These are phyloP conservation scores for Amauroascus niger DNA, from an alignment of 2,329 filamentous ascomycete species.

Conservation along the genomic window DNA sequence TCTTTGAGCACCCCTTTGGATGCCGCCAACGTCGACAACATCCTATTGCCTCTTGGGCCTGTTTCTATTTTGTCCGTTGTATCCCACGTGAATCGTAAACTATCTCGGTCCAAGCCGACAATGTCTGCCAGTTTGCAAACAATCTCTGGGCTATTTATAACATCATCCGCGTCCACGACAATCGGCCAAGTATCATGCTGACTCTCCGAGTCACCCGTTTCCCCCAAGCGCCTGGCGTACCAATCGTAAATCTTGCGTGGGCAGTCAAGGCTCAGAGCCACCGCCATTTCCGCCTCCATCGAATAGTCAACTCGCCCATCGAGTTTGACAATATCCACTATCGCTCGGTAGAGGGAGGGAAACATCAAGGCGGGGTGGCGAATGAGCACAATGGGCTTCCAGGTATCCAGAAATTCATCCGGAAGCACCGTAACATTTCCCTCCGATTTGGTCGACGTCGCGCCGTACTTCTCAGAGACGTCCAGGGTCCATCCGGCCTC, in stretches of 20 bases:
- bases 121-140: conserved; percentile 24
- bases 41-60: not conserved
- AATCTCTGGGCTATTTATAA: conserved; percentile 29
- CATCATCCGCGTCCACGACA: conserved; percentile 33
- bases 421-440: conserved; percentile 30
- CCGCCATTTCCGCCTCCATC: conserved; percentile 10
- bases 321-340: conserved; percentile 16
- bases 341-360: conserved; percentile 31
- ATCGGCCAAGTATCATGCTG: conserved; percentile 19
- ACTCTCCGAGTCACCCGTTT: conserved; percentile 3
- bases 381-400: conserved; percentile 30
- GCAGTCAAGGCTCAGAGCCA: conserved; percentile 26
- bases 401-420: conserved; percentile 29
- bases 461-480: conserved; percentile 10
- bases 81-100: conserved; percentile 29
- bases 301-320: conserved; percentile 17
- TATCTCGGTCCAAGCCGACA: conserved; percentile 27
- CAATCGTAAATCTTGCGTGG: conserved; percentile 30
- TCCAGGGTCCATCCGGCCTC: conserved; percentile 8
- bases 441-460: conserved; percentile 20
- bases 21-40: conserved; percentile 25
- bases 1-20: conserved; percentile 29
- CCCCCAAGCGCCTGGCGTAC: conserved; percentile 22
- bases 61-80: conserved; percentile 1
- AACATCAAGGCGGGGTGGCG: conserved; percentile 34